Base-by-base conservation (phyloP, 192 early-diverging fungal genomes). In the Entomortierella beljakovae region DNA sequence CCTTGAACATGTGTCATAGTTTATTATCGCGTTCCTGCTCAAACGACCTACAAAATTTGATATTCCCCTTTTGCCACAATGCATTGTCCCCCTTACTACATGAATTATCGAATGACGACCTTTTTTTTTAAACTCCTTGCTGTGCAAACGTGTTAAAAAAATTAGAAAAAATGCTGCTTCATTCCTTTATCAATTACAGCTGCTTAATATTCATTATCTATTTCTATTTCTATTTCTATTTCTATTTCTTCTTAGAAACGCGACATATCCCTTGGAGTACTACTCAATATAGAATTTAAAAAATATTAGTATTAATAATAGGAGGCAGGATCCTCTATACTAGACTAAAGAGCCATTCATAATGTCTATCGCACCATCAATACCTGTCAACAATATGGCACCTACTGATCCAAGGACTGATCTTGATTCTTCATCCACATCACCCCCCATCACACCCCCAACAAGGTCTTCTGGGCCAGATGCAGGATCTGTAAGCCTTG, bases 391-490 rank as follows among this genome's bases (percentile, higher is more conserved):
- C 25, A 40, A 61, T 31, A 71, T 64, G 60, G 32, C 60, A 38
- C 34, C 60, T 25, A 57, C 49, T 9, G 25, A 49, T 6, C 8
- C 32, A 28, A 54, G 8, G 15, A 48, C 40, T 49, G 49, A 26
- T 31, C 40, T 53, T 25, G 70, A 52, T 48, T 48, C 61, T 25
- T 38, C 59, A 16, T n/a, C n/a, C n/a, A 8, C 60, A 22, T 66
- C 63, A 11, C 64, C 65, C 7, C 64, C 72, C 38, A 58, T 57
- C 49, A 79, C 67, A n/a, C 75, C 75, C 2, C 67, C 75, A 29
- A 64, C 67, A 22, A 79, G 65, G 31, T 61, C 64, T 3, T 64
- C 68, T 0, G 62, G 61, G 15, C 58, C 49, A 18, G 57, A 69
- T 33, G 55, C 68, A 11, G 61, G 61, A 52, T 57, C 65, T 16